phyloP scores from a whole-genome alignment of 768 basidiomycete species.

The Pisolithus microcarpus region DNA sequence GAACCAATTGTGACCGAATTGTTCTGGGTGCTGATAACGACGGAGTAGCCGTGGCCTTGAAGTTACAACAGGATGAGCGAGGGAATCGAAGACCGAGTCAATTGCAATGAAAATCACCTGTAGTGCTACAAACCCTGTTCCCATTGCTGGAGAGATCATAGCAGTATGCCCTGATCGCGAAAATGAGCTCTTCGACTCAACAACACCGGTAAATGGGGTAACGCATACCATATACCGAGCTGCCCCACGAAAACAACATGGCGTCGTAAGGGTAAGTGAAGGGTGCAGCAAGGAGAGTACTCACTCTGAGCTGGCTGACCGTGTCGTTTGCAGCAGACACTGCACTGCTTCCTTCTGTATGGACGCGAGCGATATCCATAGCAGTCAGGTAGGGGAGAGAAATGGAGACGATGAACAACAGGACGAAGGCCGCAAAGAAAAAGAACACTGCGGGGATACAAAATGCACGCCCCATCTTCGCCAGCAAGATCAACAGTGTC shows the following conservation, averaged over 20 bases:
- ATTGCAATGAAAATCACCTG: conserved; percentile 27
- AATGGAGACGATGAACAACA: conserved; percentile 61
- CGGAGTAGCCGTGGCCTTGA: conserved; percentile 52
- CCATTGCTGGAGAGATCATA: conserved; percentile 35
- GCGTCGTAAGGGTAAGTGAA: neutral
- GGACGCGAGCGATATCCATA: conserved; percentile 58
- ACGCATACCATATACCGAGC: conserved; percentile 64
- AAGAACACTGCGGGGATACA: conserved; percentile 56
- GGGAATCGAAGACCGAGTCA: neutral
- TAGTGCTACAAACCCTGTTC: conserved; percentile 34
- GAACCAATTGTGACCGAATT: conserved; percentile 37
- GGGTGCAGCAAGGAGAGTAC: conserved; percentile 20
- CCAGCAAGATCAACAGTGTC: neutral
- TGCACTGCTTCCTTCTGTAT: conserved; percentile 32
- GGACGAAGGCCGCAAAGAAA: conserved; percentile 54
- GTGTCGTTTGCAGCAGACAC: conserved; percentile 9
- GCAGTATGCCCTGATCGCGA: conserved; percentile 51
- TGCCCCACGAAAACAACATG: conserved; percentile 21
- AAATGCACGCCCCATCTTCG: conserved; percentile 41
- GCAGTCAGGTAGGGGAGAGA: conserved; percentile 64
- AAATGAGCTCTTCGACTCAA: conserved; percentile 4
- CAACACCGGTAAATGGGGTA: neutral
- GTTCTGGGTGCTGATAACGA: conserved; percentile 34
- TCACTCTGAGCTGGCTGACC: conserved; percentile 47
- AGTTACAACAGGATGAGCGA: neutral